These are phyloP conservation scores for Secale cereale DNA, from an alignment of 176 grass and related monocot species.

Conservation along the genomic window DNA sequence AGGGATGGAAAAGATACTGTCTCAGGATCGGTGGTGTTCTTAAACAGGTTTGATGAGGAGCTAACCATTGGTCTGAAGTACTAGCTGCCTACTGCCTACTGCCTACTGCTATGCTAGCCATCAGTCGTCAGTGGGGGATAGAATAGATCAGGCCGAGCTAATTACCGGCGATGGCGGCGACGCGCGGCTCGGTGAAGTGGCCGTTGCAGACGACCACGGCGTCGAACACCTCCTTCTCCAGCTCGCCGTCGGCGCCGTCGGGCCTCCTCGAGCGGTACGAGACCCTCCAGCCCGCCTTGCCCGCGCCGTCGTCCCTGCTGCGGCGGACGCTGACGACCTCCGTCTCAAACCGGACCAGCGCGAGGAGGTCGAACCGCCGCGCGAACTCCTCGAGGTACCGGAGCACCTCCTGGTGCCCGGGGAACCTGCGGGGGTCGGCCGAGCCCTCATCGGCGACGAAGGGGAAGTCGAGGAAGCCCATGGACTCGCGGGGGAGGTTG, in stretches of 20 bases:
- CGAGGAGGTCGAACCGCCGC: conserved; percentile 39
- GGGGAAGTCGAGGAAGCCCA: conserved; percentile 85
- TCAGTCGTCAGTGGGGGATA: no score
- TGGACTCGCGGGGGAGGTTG: conserved; percentile 71
- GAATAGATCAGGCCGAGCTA: neutral
- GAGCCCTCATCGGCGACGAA: conserved; percentile 42
- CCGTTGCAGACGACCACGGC: conserved; percentile 60
- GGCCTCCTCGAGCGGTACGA: neutral
- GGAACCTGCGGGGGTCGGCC: conserved; percentile 44
- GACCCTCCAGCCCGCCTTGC: conserved; percentile 15
- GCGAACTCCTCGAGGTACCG: conserved; percentile 46
- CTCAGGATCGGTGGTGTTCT: no score
- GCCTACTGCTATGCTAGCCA: no score
- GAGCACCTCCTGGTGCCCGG: conserved; percentile 50
- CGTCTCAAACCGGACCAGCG: conserved; percentile 34
- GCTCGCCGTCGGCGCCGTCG: neutral
- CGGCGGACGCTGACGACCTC: conserved; percentile 44
- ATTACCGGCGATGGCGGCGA: conserved; percentile 60
- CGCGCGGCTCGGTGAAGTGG: conserved; percentile 47
- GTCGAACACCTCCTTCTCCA: conserved; percentile 37
- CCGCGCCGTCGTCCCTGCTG: neutral
- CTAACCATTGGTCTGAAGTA: no score
- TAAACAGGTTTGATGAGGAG: no score
- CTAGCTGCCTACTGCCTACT: no score
- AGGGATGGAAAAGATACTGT: no score